These are phyloP conservation scores for Globisporangium lucens DNA, from an alignment of 352 stramenopile species.

Conservation along the genomic window DNA sequence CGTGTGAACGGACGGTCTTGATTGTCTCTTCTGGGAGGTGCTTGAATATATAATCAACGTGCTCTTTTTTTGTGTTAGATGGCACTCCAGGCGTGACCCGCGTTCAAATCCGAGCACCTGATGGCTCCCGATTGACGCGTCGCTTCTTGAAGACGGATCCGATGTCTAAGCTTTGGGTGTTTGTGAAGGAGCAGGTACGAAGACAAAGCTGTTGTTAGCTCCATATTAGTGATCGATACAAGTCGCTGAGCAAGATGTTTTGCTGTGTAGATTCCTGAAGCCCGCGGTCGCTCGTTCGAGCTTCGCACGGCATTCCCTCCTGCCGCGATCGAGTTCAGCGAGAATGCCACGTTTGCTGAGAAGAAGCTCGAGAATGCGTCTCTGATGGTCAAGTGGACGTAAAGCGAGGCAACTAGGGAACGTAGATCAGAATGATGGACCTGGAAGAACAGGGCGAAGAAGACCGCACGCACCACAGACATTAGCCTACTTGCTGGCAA, in stretches of 20 bases:
- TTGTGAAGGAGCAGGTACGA: conserved; percentile 60
- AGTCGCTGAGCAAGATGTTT: neutral
- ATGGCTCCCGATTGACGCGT: conserved; percentile 61
- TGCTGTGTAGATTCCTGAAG: conserved; percentile 50
- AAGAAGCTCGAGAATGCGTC: conserved; percentile 72
- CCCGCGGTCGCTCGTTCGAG: conserved; percentile 63
- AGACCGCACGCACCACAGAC: neutral
- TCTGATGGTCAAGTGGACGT: conserved; percentile 74
- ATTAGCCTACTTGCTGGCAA: neutral
- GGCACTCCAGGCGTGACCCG: conserved; percentile 49
- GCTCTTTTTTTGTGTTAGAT: conserved; percentile 24
- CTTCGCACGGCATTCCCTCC: conserved; percentile 69
- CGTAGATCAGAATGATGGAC: conserved; percentile 5
- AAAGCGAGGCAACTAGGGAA: neutral
- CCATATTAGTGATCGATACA: conserved; percentile 15
- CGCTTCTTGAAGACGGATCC: conserved; percentile 74
- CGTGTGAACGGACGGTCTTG: neutral
- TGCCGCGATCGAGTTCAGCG: conserved; percentile 43
- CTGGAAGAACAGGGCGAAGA: neutral
- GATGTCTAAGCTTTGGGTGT: conserved; percentile 59
- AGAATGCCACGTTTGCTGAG: conserved; percentile 54
- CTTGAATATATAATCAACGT: neutral
- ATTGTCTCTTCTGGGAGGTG: neutral
- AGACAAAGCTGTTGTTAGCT: neutral
- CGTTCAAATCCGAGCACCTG: conserved; percentile 65